Percentiles rank a stretch among this genome's conserved stretches.
Evolutionary conservation across 495 filamentous ascomycete species (phyloP).

Genomic region (Elaphomyces granulatus): DNA sequence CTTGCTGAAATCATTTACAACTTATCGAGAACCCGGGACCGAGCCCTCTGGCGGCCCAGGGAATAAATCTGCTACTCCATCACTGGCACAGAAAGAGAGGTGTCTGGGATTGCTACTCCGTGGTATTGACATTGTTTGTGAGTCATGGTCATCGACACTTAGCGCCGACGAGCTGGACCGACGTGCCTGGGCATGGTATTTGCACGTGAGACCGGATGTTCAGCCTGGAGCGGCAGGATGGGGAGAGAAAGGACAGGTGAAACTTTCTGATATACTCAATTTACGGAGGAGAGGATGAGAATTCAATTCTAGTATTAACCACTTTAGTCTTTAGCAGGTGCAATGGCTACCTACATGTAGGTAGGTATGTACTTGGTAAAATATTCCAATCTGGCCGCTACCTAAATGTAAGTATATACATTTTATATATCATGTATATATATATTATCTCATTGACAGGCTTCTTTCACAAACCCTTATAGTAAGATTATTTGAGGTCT

Average conservation of each 20-base stretch:
- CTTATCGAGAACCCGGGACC: not conserved
- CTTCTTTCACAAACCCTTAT: too few species aligned
- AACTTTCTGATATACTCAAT: conserved; percentile 48
- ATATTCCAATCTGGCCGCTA: too few species aligned
- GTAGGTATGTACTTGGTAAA: too few species aligned
- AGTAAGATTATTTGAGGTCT: too few species aligned
- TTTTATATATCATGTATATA: too few species aligned
- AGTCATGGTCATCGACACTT: conserved; percentile 50
- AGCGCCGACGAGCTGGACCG: conserved; percentile 49
- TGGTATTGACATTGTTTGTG: conserved; percentile 51
- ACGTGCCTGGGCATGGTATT: conserved; percentile 70
- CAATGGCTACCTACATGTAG: too few species aligned
- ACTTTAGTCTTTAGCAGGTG: too few species aligned
- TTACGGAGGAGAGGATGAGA: conserved; percentile 14
- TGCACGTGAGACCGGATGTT: conserved; percentile 56
- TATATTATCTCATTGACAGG: too few species aligned
- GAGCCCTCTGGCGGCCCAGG: not conserved
- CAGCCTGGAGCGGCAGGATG: conserved; percentile 58
- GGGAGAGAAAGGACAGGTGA: conserved; percentile 64
- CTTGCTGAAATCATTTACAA: conserved; percentile 15
- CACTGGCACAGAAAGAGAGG: conserved; percentile 41
- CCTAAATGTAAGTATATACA: too few species aligned
- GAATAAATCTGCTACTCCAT: conserved; percentile 10
- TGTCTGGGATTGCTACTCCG: conserved; percentile 52
- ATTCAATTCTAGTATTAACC: too few species aligned